A percentile compares a stretch with the other conserved stretches of the same genome.
These are phyloP conservation scores for Suillus subalutaceus DNA, from an alignment of 768 basidiomycete genomes.

Conservation along the genomic window DNA sequence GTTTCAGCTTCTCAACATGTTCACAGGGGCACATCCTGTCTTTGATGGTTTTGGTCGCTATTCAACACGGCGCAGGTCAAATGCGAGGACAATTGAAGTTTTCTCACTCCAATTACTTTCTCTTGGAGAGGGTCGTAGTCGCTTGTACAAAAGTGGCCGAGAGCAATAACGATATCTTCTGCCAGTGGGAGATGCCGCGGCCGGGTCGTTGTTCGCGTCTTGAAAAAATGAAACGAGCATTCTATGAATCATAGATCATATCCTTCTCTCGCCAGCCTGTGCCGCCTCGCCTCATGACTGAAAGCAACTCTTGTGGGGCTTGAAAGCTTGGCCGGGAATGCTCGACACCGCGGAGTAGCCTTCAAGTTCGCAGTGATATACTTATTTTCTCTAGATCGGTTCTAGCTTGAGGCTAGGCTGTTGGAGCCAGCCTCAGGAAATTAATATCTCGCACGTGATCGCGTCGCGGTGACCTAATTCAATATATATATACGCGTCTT, in stretches of 20 bases:
- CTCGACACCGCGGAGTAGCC: not conserved
- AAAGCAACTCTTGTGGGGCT: not conserved
- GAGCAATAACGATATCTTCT: not conserved
- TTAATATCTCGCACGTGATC: conserved; percentile 1
- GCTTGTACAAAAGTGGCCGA: not conserved
- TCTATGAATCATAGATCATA: not conserved
- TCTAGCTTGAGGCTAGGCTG: not conserved
- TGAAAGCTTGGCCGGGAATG: not conserved
- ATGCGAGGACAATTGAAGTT: not conserved
- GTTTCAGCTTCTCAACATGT: not conserved
- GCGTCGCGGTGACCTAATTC: not conserved
- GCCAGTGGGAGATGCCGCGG: not conserved
- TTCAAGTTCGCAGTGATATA: not conserved
- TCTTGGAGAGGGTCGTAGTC: not conserved
- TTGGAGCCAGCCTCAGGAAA: not conserved
- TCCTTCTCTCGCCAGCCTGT: not conserved
- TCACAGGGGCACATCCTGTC: not conserved
- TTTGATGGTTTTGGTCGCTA: not conserved
- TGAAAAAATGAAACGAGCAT: not conserved
- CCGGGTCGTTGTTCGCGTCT: not conserved
- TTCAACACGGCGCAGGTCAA: not conserved
- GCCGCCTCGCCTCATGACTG: not conserved
- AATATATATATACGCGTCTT: not conserved
- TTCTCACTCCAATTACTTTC: not conserved
- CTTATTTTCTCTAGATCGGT: not conserved